Evolutionary conservation across 2,329 filamentous ascomycete species (phyloP), one percentile per base, ranked within the genome.

Genomic region (Fusarium sp.): DNA sequence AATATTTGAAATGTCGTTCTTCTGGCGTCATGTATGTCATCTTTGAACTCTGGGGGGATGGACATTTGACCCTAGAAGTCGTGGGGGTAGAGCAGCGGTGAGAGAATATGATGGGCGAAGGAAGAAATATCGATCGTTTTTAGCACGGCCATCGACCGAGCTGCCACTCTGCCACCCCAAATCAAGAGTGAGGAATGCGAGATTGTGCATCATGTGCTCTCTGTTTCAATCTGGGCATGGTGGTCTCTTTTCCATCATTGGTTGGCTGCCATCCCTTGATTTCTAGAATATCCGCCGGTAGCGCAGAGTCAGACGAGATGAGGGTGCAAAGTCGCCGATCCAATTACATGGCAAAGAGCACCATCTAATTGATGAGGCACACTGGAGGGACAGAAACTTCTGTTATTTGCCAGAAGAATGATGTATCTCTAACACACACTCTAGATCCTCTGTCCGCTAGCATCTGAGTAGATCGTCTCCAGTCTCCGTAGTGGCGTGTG

Each of bases 221-320:
- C 63, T 64, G 67, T 64, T 67, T 73, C 72, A 70, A 64, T 65
- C 62, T 72, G 65, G 59, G 38, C 61, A 60, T 70, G 56, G 60
- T 65, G 47, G 57, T 63, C 70, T 71, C 59, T 64, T 52, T 47
- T 33, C 58, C 52, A 23, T 71, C 66, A 78, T 79, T 79, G 78
- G 78, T 47, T 61, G 73, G 78, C 47, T 60, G 46, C 57, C 33
- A 65, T 56, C 49, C 58, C 60, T 70, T 54, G 73, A 79, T 80
- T 80, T 81, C 78, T 80, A 77, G 78, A 73, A 80, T 74, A 81
- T 76, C 79, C 80, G 80, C 80, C 77, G 71, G 79, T 80, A 78
- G 78, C 80, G 80, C 79, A 75, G 49, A 47, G 60, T 68, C 58
- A 61, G 67, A 77, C 58, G 72, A 78, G 72, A 69, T 72, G 72